Evolutionary conservation across 2,329 filamentous ascomycete species (phyloP), one percentile per base, ranked within the genome.

Genomic region (Bipolaris bicolor): DNA sequence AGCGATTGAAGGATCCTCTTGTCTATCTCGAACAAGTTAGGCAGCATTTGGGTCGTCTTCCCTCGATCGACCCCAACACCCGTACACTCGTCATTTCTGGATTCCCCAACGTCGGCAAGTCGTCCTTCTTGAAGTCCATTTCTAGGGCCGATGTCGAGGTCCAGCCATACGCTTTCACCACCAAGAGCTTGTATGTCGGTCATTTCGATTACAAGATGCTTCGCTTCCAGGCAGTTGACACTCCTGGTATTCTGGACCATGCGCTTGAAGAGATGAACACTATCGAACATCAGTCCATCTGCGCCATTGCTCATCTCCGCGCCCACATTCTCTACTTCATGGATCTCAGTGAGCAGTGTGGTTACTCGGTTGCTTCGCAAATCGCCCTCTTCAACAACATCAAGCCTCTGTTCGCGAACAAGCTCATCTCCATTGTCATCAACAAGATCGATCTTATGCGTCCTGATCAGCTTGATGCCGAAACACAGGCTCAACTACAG

Each of bases 221-320:
- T 39, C 85, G 91, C 61, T 92, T 92, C 80, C 90, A 93, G 81
- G 93, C 92, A 26, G 97, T 99, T 68, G 95, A 99, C 79, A 99
- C 95, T 10, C 94, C 94, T n/a, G 95, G 95, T 83, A 97, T 99
- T 67, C 82, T 99, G 60, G 95, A 99, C 70, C 95, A 99, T 77
- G 93, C 94, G 34, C 86, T 99, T 7, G 95, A 98, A 80, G 95
- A 98, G 81, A 99, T 98, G 95, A 75, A 97, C 81, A 98, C 95
- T 3, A 99, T 99, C 74, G 95, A 99, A 80, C 98, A 98, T 92
- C 95, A 98, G 83, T 90, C 90, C 61, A 97, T 99, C 67, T 98
- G 94, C 16, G 95, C 96, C 10, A 97, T 99, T 80, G 95, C 95
- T 49, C 96, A 99, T 82, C 83, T 99, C 74, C 87, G 94, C 70